Evolutionary conservation across 2,329 filamentous ascomycete genomes (phyloP), one percentile per base, ranked within the genome.

Genomic region (Eurotiales sp.): DNA sequence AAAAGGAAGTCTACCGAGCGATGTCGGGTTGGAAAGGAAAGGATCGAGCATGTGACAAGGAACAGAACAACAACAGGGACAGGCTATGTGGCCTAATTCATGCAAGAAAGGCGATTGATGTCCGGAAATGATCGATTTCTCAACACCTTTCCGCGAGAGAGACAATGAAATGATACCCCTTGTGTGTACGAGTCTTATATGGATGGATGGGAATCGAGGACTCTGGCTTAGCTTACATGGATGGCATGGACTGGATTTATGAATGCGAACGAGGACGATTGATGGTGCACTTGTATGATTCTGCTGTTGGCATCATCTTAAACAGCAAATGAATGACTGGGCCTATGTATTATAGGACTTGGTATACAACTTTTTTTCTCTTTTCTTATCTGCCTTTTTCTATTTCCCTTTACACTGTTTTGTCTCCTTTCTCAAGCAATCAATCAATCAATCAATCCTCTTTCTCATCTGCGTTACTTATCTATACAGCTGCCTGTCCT

Each of bases 161-260:
- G 69, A 65, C 32, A 46, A 41, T 46, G 68, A 70, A 70, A 64
- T 71, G 68, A 71, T 71, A 71, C 68, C 68, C 69, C 69, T 66
- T 63, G 61, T 65, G 64, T 64, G 63, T 50, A 50, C 61, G 64
- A 64, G 65, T 70, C 64, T 51, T 45, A 37, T 49, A 25, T 48
- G 46, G 68, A 64, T 65, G 64, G 66, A 63, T 57, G 57, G 60
- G 64, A 62, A 62, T 61, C 42, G 46, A 52, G 63, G 64, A 61
- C 62, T 42, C 25, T 61, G 66, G 64, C 64, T 64, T 63, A 65
- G 64, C 62, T 67, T 61, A 62, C 62, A 58, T 63, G n/a, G n/a
- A n/a, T n/a, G 63, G 46, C 17, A 30, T 62, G 61, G 59, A 63
- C 56, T 55, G 51, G 57, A 56, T 59, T 59, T 46, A 52, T 61